Conservation (phyloP, 1,284 basidiomycete genomes). For the Tilletia setariae region DNA sequence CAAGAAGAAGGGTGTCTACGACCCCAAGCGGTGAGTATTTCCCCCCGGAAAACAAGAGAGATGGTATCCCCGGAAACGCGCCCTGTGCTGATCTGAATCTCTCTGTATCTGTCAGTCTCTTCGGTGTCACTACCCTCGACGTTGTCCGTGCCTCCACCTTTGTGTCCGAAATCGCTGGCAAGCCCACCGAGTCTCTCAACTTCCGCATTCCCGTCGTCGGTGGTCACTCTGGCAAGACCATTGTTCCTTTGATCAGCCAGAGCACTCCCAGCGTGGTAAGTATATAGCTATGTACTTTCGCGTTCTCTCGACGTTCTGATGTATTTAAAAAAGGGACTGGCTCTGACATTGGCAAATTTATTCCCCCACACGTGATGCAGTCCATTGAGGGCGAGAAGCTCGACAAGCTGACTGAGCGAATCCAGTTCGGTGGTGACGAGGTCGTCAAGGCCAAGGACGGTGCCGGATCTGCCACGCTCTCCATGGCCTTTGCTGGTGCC, state of each 20-base stretch:
- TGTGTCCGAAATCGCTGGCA: slow-evolving; percentile 74
- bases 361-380: neutral
- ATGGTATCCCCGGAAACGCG: neutral
- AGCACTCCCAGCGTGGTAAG: slow-evolving; percentile 51
- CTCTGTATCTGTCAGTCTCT: slow-evolving; percentile 22
- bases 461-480: slow-evolving; percentile 81
- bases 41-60: no score
- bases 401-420: slow-evolving; percentile 60
- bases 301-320: neutral
- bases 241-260: slow-evolving; percentile 91
- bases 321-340: neutral
- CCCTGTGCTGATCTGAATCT: neutral
- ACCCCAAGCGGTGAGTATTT: slow-evolving; percentile 67
- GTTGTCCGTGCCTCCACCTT: slow-evolving; percentile 96
- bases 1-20: slow-evolving; percentile 85
- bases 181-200: slow-evolving; percentile 61
- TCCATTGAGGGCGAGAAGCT: slow-evolving; percentile 58
- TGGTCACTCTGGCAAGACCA: slow-evolving; percentile 93
- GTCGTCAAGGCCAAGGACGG: slow-evolving; percentile 86
- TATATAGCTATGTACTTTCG: neutral
- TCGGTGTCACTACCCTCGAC: slow-evolving; percentile 72
- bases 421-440: slow-evolving; percentile 77
- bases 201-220: slow-evolving; percentile 79
- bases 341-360: neutral
- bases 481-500: slow-evolving; percentile 74